Conservation (phyloP, 208 protist genomes). For the Leptomonas seymouri region DNA sequence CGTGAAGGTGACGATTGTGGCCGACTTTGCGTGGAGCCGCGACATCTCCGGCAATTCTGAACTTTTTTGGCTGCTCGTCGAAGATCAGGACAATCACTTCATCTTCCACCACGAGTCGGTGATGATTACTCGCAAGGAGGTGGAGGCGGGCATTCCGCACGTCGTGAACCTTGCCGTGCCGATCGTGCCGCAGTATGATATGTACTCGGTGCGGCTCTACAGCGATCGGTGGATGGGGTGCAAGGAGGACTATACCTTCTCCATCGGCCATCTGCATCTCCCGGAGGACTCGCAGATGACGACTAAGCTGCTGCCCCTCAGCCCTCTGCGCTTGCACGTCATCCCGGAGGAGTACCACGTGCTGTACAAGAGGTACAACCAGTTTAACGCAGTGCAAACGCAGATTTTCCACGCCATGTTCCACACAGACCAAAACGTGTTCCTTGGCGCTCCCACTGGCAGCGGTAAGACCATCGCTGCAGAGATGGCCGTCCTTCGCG, state of each 20-base stretch:
- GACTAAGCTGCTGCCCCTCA: constrained; percentile 96
- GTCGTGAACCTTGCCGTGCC: constrained; percentile 96
- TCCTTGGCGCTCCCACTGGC: constrained; percentile 98
- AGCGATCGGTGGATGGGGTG: constrained; percentile 96
- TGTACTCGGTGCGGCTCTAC: constrained; percentile 97
- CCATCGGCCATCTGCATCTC: constrained; percentile 95
- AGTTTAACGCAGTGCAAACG: constrained; percentile 99
- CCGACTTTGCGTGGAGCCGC: constrained; percentile 95
- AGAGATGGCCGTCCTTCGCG: constrained; percentile 98
- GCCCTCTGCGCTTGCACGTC: constrained; percentile 93
- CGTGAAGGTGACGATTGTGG: constrained; percentile 89
- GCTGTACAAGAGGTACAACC: constrained; percentile 93
- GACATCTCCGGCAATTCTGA: constrained; percentile 93
- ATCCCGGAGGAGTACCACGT: constrained; percentile 83
- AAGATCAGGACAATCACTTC: constrained; percentile 96
- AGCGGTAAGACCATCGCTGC: constrained; percentile 99
- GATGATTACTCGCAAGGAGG: constrained; percentile 84
- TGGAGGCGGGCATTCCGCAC: constrained; percentile 72
- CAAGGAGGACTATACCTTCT: constrained; percentile 90
- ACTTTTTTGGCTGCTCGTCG: constrained; percentile 97
- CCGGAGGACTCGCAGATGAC: constrained; percentile 95
- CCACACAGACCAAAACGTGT: constrained; percentile 98
- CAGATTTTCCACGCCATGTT: constrained; percentile 99
- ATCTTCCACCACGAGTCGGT: constrained; percentile 93
- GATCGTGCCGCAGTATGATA: constrained; percentile 96